phyloP scores from a whole-genome alignment of 805 yeast species.

The Dipodascus albidus region DNA sequence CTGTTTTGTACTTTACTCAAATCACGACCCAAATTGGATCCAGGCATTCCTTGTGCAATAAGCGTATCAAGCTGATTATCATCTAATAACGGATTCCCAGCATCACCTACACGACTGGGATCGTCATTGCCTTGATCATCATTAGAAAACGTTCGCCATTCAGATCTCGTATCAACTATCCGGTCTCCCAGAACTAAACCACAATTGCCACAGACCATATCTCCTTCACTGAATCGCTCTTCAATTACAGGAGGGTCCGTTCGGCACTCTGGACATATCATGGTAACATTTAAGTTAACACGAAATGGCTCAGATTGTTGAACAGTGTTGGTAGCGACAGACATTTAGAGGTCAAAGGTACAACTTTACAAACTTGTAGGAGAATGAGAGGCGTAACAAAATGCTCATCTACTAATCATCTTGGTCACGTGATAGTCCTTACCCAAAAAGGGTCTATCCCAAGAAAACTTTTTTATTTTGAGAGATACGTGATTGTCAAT shows the following conservation, averaged over 20 bases:
- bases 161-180: slow-evolving; percentile 89
- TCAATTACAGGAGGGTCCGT: slow-evolving; percentile 91
- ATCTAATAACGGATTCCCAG: slow-evolving; percentile 83
- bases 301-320: slow-evolving; percentile 16
- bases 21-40: slow-evolving; percentile 78
- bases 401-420: too few relatives aligned
- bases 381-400: too few relatives aligned
- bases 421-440: too few relatives aligned
- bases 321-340: slow-evolving; percentile 1
- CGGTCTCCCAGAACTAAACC: slow-evolving; percentile 88
- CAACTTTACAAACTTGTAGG: too few relatives aligned
- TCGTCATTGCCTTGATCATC: slow-evolving; percentile 98
- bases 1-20: slow-evolving; percentile 82
- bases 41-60: slow-evolving; percentile 80
- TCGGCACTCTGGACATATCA: slow-evolving; percentile 93
- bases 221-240: slow-evolving; percentile 94
- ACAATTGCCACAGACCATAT: slow-evolving; percentile 95
- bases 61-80: slow-evolving; percentile 87
- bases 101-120: slow-evolving; percentile 99
- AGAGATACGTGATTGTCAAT: too few relatives aligned
- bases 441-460: too few relatives aligned
- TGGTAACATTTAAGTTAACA: slow-evolving; percentile 63
- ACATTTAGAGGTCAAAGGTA: too few relatives aligned
- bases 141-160: slow-evolving; percentile 97
- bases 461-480: not conserved